These are phyloP conservation scores for Plantago major DNA, from an alignment of 257 asterid species.

Conservation along the genomic window DNA sequence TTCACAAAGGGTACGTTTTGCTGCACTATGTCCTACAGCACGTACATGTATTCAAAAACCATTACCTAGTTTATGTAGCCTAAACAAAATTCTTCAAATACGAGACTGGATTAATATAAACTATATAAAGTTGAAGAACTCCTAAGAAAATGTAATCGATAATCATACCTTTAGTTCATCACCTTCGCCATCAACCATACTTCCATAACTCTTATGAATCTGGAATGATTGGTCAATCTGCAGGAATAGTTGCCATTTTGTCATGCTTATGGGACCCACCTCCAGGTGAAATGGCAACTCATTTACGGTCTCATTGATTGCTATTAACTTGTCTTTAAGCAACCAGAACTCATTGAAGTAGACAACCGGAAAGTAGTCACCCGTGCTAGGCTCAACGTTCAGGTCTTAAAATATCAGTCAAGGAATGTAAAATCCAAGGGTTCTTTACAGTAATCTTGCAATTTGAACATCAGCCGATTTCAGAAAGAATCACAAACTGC, in stretches of 20 bases:
- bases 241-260: conserved; percentile 91
- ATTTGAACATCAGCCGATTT: conserved; percentile 2
- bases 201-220: conserved; percentile 86
- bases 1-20: no score
- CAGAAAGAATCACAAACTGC: no score
- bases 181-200: conserved; percentile 99
- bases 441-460: not conserved
- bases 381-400: conserved; percentile 65
- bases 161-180: conserved; percentile 87
- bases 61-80: not conserved
- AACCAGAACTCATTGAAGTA: conserved; percentile 96
- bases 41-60: no score
- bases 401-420: conserved; percentile 56
- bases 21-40: no score
- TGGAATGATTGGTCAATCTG: conserved; percentile 98
- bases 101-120: not conserved
- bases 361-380: conserved; percentile 83
- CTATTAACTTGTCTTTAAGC: conserved; percentile 74
- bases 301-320: conserved; percentile 70
- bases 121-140: no score
- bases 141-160: conserved; percentile 3
- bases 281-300: conserved; percentile 84
- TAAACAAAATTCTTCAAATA: not conserved
- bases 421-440: conserved; percentile 30
- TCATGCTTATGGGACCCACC: conserved; percentile 94